phyloP scores from a whole-genome alignment of 257 asterid genomes.

The Petunia secreta region DNA sequence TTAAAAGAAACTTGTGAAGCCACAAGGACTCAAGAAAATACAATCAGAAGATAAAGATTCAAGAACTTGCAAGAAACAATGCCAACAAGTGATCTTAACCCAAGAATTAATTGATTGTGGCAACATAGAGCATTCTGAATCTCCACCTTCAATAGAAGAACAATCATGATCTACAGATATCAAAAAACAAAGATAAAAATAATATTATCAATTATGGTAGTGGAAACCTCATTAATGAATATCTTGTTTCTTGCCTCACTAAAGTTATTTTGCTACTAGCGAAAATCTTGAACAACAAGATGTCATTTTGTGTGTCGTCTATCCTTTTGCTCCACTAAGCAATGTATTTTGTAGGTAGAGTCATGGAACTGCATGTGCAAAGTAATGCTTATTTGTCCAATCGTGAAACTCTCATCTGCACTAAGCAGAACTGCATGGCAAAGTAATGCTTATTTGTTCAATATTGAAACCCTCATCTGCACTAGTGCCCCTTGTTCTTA shows the following conservation, averaged over 20 bases:
- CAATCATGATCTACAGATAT: no score
- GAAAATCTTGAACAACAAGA: background rate
- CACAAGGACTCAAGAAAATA: no score
- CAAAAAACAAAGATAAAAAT: no score
- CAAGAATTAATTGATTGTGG: no score
- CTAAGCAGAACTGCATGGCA: background rate
- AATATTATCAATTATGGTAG: no score
- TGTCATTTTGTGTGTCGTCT: conserved; percentile 9
- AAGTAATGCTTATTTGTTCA: background rate
- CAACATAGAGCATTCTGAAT: no score
- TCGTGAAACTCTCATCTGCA: background rate
- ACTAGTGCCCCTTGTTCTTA: background rate
- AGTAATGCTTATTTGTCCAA: background rate
- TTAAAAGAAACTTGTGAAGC: no score
- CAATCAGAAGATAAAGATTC: no score
- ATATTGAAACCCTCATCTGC: background rate
- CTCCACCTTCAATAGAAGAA: no score
- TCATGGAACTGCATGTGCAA: conserved; percentile 7
- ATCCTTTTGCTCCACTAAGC: background rate
- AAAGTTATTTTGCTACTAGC: background rate
- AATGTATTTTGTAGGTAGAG: background rate
- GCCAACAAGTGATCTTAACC: no score
- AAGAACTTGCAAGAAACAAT: no score
- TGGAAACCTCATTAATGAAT: background rate
- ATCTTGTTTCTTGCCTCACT: background rate